These are phyloP conservation scores for Leccinum huronense DNA, from an alignment of 1,284 basidiomycete genomes.

Conservation along the genomic window DNA sequence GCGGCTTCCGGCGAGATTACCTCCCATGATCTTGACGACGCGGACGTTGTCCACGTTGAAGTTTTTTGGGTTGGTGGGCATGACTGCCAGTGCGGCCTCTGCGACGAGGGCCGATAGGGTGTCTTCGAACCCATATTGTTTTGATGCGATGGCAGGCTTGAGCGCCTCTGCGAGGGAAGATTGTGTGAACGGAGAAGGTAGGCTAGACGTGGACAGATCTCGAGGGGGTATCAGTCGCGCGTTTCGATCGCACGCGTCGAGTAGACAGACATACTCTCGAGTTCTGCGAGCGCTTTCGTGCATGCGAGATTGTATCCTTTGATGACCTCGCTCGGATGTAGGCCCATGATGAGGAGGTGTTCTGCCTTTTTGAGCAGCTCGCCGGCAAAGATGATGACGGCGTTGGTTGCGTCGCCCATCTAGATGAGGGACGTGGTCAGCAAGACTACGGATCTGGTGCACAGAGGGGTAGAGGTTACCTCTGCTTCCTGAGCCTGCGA, in stretches of 20 bases:
- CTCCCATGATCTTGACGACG: constrained; percentile 99
- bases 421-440: constrained; percentile 26
- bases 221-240: constrained; percentile 14
- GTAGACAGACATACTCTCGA: constrained; percentile 79
- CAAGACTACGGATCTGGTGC: not conserved
- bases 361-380: constrained; percentile 96
- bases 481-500: constrained; percentile 96
- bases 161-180: constrained; percentile 80
- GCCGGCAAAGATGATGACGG: constrained; percentile 93
- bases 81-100: constrained; percentile 87
- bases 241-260: not conserved
- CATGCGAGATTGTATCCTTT: constrained; percentile 96
- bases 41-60: constrained; percentile 99
- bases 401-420: constrained; percentile 98
- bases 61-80: constrained; percentile 85
- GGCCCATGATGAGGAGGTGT: constrained; percentile 89
- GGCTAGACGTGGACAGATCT: constrained; percentile 64
- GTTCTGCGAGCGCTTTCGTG: constrained; percentile 80
- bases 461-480: constrained; percentile 43
- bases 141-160: constrained; percentile 91
- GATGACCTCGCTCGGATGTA: constrained; percentile 94
- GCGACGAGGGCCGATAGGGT: constrained; percentile 83
- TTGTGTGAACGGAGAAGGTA: constrained; percentile 79
- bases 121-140: constrained; percentile 95
- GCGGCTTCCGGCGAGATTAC: constrained; percentile 76